phyloP scores from a whole-genome alignment of 2,329 filamentous ascomycete species.

The Basipetospora chlamydospora region DNA sequence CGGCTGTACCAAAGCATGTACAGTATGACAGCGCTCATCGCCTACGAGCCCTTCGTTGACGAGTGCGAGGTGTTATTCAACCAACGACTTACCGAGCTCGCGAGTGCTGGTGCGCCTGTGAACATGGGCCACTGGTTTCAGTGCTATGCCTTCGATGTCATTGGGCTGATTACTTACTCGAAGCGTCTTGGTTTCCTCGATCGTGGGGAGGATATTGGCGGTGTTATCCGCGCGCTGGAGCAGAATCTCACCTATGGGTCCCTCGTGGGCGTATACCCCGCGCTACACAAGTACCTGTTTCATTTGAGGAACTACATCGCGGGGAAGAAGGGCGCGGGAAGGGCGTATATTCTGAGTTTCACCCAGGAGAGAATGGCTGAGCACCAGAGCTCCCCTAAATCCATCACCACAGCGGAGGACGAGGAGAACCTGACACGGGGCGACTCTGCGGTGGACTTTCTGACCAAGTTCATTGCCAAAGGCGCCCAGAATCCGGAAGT shows the following conservation, averaged over 20 bases:
- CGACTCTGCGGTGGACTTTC: no score
- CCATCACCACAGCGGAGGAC: not conserved
- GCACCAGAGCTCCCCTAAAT: conserved; percentile 2
- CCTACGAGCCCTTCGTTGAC: conserved; percentile 20
- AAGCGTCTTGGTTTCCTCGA: conserved; percentile 22
- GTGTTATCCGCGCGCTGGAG: conserved; percentile 14
- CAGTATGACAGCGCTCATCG: conserved; percentile 18
- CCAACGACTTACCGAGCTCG: conserved; percentile 15
- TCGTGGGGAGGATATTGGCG: conserved; percentile 17
- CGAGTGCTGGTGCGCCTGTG: conserved; percentile 5
- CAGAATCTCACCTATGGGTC: conserved; percentile 13
- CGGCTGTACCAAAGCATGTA: conserved; percentile 16
- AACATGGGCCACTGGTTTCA: conserved; percentile 21
- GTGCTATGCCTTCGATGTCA: conserved; percentile 26
- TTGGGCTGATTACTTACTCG: conserved; percentile 20
- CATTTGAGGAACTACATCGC: conserved; percentile 11
- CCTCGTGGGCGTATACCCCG: conserved; percentile 12
- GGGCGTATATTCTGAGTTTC: conserved; percentile 14
- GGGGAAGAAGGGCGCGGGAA: conserved; percentile 12
- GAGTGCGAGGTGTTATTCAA: conserved; percentile 16
- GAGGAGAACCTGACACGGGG: no score
- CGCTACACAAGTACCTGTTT: conserved; percentile 9
- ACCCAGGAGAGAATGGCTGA: conserved; percentile 8
- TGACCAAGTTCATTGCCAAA: conserved; percentile 16
- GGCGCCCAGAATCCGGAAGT: conserved; percentile 25